phyloP scores from a whole-genome alignment of 148 eudicot genomes.

The Cornus kousa region DNA sequence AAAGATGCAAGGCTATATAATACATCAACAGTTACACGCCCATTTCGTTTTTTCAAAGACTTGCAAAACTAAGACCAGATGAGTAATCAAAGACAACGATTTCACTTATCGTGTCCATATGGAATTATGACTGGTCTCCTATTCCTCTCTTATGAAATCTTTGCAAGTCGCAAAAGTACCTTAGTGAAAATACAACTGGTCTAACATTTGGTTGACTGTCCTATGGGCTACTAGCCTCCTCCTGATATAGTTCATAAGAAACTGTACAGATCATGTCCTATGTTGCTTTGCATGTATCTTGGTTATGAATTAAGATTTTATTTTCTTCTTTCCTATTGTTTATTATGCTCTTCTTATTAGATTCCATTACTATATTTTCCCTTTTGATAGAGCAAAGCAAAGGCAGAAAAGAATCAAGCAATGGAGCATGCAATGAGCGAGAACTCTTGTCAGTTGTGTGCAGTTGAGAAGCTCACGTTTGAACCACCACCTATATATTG shows the following conservation, averaged over 20 bases:
- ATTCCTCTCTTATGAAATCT: no score
- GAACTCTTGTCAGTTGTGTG: slow-evolving; percentile 89
- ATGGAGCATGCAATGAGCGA: slow-evolving; percentile 83
- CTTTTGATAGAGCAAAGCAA: slow-evolving; percentile 71
- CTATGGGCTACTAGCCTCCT: no score
- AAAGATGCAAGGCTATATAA: no score
- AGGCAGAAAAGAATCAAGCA: slow-evolving; percentile 85
- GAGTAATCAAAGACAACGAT: no score
- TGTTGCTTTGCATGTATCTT: no score
- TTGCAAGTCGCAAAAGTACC: no score
- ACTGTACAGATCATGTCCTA: background rate
- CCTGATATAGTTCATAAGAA: background rate
- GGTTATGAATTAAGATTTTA: background rate
- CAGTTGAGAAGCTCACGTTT: slow-evolving; percentile 85
- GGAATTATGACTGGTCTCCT: no score
- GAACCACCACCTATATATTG: slow-evolving; percentile 96
- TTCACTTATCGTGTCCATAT: no score
- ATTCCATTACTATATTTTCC: slow-evolving; percentile 12
- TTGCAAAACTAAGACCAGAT: no score
- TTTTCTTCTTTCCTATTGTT: background rate
- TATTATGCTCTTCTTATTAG: background rate
- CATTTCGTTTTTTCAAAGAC: no score
- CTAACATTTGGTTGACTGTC: background rate
- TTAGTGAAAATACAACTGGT: background rate
- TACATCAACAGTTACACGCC: no score